These are phyloP conservation scores for Coemansia aciculifera DNA, from an alignment of 192 early-diverging fungal genomes.

Conservation along the genomic window DNA sequence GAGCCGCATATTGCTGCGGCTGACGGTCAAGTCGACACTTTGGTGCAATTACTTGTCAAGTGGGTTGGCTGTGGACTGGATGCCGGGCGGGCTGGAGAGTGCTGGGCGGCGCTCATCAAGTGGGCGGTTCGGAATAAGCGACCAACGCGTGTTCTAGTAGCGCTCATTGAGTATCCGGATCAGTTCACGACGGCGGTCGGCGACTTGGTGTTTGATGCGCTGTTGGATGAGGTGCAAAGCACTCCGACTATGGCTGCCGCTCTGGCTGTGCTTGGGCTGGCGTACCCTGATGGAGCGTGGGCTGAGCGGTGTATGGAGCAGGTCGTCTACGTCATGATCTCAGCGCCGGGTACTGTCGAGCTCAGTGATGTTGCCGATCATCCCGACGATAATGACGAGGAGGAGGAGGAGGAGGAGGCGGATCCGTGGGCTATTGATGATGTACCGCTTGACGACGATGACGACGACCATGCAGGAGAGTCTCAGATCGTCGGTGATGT, in stretches of 20 bases:
- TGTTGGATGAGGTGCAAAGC: conserved; percentile 7
- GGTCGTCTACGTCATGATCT: conserved; percentile 15
- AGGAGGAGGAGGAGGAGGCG: conserved; percentile 1
- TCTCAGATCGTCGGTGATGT: not conserved
- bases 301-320: conserved; percentile 38
- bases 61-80: conserved; percentile 11
- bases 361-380: not conserved
- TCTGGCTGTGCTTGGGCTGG: conserved; percentile 24
- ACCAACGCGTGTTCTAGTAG: conserved; percentile 8
- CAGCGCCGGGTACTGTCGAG: not conserved
- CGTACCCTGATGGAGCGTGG: conserved; percentile 26
- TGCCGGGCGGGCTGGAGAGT: not conserved
- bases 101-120: conserved; percentile 17
- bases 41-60: conserved; percentile 20
- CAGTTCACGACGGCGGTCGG: conserved; percentile 9
- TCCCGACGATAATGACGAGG: not conserved
- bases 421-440: conserved; percentile 43
- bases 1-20: not conserved
- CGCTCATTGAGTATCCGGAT: not conserved
- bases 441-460: conserved; percentile 19
- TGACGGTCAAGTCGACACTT: conserved; percentile 13
- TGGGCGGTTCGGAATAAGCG: conserved; percentile 19
- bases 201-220: conserved; percentile 5
- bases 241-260: conserved; percentile 15
- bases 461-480: conserved; percentile 1